phyloP scores from a whole-genome alignment of 2,329 filamentous ascomycete genomes.

The Trichophyton verrucosum region DNA sequence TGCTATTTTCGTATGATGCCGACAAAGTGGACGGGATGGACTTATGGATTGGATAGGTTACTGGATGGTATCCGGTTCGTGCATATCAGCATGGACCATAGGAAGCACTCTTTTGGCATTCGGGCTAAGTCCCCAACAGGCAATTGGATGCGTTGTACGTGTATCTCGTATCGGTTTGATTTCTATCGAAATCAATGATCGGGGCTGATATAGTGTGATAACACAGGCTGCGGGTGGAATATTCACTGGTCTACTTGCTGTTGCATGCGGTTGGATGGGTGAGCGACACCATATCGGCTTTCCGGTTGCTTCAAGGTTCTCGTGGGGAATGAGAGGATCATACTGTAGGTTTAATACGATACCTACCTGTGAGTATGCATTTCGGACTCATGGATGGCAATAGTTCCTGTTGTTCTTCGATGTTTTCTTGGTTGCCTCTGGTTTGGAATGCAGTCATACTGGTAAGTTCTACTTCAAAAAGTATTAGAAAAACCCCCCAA shows the following conservation, averaged over 20 bases:
- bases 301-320: conserved; percentile 29
- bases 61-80: conserved; percentile 22
- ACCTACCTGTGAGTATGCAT: not conserved
- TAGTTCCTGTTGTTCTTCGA: conserved; percentile 5
- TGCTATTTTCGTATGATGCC: not conserved
- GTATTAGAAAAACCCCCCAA: not conserved
- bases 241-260: conserved; percentile 25
- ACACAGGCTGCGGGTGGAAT: conserved; percentile 11
- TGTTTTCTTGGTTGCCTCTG: conserved; percentile 15
- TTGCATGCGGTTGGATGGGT: conserved; percentile 28
- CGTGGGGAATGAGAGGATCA: conserved; percentile 33
- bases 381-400: conserved; percentile 11
- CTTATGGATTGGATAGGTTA: conserved; percentile 15
- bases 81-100: conserved; percentile 20
- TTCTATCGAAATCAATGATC: not conserved
- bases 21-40: not conserved
- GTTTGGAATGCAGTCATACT: conserved; percentile 29
- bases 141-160: conserved; percentile 18
- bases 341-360: conserved; percentile 14
- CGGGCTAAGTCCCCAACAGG: conserved; percentile 17
- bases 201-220: not conserved
- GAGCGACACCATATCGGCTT: conserved; percentile 36
- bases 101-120: conserved; percentile 19
- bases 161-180: not conserved
- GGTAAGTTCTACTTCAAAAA: conserved; percentile 25